phyloP scores from a whole-genome alignment of 768 basidiomycete species.

The Terana coerulea region DNA sequence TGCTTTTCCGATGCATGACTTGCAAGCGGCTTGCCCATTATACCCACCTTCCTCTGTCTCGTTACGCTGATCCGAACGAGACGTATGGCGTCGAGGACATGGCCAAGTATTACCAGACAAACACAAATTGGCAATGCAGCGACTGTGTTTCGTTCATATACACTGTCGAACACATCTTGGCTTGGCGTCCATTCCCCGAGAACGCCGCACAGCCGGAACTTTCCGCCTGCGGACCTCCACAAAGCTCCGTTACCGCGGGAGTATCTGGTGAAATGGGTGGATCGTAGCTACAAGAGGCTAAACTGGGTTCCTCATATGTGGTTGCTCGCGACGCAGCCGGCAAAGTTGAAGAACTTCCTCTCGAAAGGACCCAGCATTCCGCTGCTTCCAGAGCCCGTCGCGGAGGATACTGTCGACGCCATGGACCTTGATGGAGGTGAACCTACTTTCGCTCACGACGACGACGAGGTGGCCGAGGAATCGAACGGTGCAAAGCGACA shows the following conservation, averaged over 20 bases:
- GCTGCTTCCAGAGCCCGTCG: slow-evolving; percentile 47
- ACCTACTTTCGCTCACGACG: slow-evolving; percentile 38
- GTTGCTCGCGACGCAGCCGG: slow-evolving; percentile 64
- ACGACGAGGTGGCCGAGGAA: slow-evolving; percentile 29
- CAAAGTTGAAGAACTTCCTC: slow-evolving; percentile 77
- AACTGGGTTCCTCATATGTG: slow-evolving; percentile 95
- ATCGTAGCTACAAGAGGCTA: slow-evolving; percentile 70
- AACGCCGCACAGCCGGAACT: slow-evolving; percentile 52
- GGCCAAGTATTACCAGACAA: slow-evolving; percentile 58
- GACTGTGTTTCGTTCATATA: slow-evolving; percentile 76
- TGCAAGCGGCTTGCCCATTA: slow-evolving; percentile 88
- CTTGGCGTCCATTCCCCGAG: slow-evolving; percentile 83
- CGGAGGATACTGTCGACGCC: slow-evolving; percentile 30
- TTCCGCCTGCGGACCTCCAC: slow-evolving; percentile 35
- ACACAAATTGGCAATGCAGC: slow-evolving; percentile 61
- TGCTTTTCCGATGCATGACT: slow-evolving; percentile 78
- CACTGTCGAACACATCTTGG: slow-evolving; percentile 78
- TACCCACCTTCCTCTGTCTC: slow-evolving; percentile 49
- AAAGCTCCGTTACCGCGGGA: slow-evolving; percentile 75
- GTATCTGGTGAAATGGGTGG: slow-evolving; percentile 90
- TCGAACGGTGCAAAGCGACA: slow-evolving; percentile 9
- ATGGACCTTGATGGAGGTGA: slow-evolving; percentile 25
- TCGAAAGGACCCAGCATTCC: slow-evolving; percentile 62
- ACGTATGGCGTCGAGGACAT: slow-evolving; percentile 36
- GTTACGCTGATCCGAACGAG: slow-evolving; percentile 33